These are phyloP conservation scores for Cercospora canescens DNA, from an alignment of 2,329 filamentous ascomycete species.

Conservation along the genomic window DNA sequence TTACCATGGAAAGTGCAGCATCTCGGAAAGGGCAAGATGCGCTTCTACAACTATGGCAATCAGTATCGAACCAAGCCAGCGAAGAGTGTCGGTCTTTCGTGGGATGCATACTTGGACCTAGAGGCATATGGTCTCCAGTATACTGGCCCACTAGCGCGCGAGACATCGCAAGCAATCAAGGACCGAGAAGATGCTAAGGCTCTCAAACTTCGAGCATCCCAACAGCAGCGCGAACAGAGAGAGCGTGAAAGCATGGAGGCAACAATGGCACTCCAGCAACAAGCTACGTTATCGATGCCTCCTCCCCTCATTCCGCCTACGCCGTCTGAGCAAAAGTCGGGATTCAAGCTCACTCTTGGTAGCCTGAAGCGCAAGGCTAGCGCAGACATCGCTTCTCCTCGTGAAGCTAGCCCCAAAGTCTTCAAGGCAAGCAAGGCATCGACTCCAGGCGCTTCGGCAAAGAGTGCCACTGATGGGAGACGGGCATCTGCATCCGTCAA, in stretches of 20 bases:
- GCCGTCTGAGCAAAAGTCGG: slow-evolving; percentile 24
- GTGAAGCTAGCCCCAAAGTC: slow-evolving; percentile 31
- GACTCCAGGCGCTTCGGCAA: slow-evolving; percentile 18
- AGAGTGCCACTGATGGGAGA: slow-evolving; percentile 3
- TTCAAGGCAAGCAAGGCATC: slow-evolving; percentile 26
- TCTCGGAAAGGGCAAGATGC: slow-evolving; percentile 51
- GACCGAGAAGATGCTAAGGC: slow-evolving; percentile 11
- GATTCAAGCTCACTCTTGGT: slow-evolving; percentile 30
- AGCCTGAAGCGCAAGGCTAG: slow-evolving; percentile 31
- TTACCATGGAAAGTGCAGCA: slow-evolving; percentile 58
- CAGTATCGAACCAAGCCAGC: slow-evolving; percentile 29
- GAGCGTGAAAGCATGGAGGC: slow-evolving; percentile 16
- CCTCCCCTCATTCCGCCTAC: slow-evolving; percentile 17
- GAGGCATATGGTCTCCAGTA: slow-evolving; percentile 33
- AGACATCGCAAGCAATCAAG: slow-evolving; percentile 14
- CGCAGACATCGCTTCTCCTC: slow-evolving; percentile 16
- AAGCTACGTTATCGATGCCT: slow-evolving; percentile 17
- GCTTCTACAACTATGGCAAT: slow-evolving; percentile 31
- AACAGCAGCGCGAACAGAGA: slow-evolving; percentile 13
- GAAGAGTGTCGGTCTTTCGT: slow-evolving; percentile 25
- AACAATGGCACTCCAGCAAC: slow-evolving; percentile 11
- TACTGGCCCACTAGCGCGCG: slow-evolving; percentile 30
- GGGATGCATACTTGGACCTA: slow-evolving; percentile 33
- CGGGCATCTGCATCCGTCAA: slow-evolving; percentile 4
- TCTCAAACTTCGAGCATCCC: slow-evolving; percentile 14